Evolutionary conservation across 441 rosid genomes (phyloP), one percentile per base, ranked within the genome.

Genomic region (Euphorbia celastroides): DNA sequence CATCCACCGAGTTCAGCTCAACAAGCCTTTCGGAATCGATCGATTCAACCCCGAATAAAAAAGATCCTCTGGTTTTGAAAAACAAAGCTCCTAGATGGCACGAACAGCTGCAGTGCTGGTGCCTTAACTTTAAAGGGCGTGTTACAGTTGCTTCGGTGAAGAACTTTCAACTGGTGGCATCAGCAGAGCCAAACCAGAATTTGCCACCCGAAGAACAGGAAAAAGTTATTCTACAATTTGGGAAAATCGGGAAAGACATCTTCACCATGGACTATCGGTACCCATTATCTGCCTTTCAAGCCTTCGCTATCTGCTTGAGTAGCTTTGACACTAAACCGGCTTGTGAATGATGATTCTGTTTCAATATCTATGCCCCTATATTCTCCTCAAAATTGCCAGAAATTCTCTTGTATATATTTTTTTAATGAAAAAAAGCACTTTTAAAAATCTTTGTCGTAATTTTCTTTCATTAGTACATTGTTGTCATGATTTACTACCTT

Each of bases 61-160:
- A 28, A 28, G 80, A 82, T 41, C 80, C 96, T 1, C 55, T 93
- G 73, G 70, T 88, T 17, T 69, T 93, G 77, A 93, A 84, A 77
- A 93, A 93, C 76, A 93, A 90, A 74, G 84, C 91, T 2, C 98
- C 98, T 50, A 87, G 98, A 72, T 90, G 98, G 98, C 98, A 93
- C 44, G 98, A 88, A 64, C 98, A 90, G 72, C 80, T 93, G 60
- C 98, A 90, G 58, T 93, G 98, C 73, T 90, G 97, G 98, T 93
- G 98, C 81, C 72, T 93, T 1, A 90, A 93, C 75, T 90, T 93
- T 71, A 93, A 79, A 80, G 98, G 97, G 10, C 90, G 97, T 26
- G 98, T 88, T 9, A 87, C 97, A 0, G 93, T 93, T 38, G 97
- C 98, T 20, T 93, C 98, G 1, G 98, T 93, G 55, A 93, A 93